These are phyloP conservation scores for Quercus rubra DNA, from an alignment of 306 rosid species.

Conservation along the genomic window DNA sequence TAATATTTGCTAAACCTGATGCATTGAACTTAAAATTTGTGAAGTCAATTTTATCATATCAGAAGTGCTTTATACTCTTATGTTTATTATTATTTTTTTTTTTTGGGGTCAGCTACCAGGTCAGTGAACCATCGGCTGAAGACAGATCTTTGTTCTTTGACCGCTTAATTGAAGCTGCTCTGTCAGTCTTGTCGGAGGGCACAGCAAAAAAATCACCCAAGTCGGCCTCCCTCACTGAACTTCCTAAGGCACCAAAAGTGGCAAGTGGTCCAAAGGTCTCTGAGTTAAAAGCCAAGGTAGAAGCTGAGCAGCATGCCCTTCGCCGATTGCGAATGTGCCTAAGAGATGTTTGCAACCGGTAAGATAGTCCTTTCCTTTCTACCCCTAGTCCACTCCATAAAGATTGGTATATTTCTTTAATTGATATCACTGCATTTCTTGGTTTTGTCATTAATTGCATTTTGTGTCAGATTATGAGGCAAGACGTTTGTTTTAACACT, in stretches of 20 bases:
- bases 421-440: not conserved
- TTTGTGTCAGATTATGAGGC: not conserved
- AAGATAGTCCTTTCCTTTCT: constrained; percentile 18
- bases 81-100: not conserved
- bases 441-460: not conserved
- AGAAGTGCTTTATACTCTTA: constrained; percentile 14
- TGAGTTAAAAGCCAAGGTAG: constrained; percentile 86
- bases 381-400: not conserved
- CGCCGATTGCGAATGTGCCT: constrained; percentile 98
- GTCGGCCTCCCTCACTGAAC: constrained; percentile 54
- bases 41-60: not conserved
- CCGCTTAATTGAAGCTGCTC: constrained; percentile 66
- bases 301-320: constrained; percentile 96
- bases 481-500: not conserved
- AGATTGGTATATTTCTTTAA: not conserved
- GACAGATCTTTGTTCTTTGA: constrained; percentile 71
- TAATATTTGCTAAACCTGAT: not conserved
- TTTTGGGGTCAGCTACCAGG: constrained; percentile 56
- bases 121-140: constrained; percentile 57
- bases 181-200: constrained; percentile 66
- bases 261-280: constrained; percentile 85
- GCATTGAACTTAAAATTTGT: not conserved
- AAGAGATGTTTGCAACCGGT: constrained; percentile 98
- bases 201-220: constrained; percentile 50
- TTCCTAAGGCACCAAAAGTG: constrained; percentile 91